These are phyloP conservation scores for Cicer chorassanicum DNA, from an alignment of 306 rosid species.

Conservation along the genomic window DNA sequence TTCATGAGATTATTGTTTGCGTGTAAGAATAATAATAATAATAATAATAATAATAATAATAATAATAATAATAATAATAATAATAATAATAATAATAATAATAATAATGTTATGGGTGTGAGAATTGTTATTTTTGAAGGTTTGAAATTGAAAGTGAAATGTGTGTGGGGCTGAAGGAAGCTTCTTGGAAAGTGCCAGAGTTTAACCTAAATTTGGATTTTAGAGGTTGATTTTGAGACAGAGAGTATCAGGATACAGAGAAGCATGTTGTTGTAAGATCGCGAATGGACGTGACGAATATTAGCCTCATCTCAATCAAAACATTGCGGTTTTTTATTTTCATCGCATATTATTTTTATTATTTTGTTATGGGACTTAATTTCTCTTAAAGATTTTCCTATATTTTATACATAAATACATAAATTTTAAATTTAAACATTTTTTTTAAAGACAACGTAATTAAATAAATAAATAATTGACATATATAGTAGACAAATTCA, in stretches of 20 bases:
- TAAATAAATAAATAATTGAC: too few species aligned
- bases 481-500: too few species aligned
- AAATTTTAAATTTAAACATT: too few species aligned
- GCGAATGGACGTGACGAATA: not conserved
- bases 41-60: too few species aligned
- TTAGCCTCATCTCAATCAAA: not conserved
- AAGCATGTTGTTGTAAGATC: not conserved
- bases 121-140: not conserved
- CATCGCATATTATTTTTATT: not conserved
- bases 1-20: not conserved
- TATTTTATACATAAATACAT: too few species aligned
- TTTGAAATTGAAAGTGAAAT: not conserved
- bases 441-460: too few species aligned
- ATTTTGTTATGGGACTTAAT: too few species aligned
- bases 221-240: not conserved
- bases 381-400: too few species aligned
- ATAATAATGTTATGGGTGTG: not conserved
- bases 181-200: conserved; percentile 19
- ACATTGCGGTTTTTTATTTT: not conserved
- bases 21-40: not conserved
- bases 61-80: too few species aligned
- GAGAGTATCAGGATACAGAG: not conserved
- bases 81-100: too few species aligned
- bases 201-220: conserved; percentile 2
- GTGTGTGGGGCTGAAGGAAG: conserved; percentile 16